Base-by-base conservation (phyloP, 2,329 filamentous ascomycete genomes). In the Teratosphaeria destructans region DNA sequence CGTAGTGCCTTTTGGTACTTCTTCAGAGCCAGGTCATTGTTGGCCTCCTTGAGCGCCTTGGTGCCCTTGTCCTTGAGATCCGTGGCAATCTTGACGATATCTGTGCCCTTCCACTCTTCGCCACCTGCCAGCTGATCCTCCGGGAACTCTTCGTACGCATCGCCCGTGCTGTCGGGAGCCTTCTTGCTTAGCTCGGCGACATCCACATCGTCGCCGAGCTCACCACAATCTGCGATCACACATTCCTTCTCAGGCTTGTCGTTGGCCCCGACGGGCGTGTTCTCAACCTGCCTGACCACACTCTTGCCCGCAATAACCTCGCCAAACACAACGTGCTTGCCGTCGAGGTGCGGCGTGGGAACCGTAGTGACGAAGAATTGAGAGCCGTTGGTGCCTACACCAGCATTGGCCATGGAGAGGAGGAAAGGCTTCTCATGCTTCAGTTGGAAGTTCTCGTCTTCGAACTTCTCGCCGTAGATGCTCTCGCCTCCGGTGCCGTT, bases 351-450 rank as follows among this genome's bases (percentile, higher is more conserved):
- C 55, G 91, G 92, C 14, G 94, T 97, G n/a, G 86, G 82, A 34
- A 96, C 90, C 16, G 94, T 97, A 55, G 94, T 99, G 69, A 97
- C 81, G 82, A 99, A 99, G 83, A 99, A 99, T 72, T 99, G 94
- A 56, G 89, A 95, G 71, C 94, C 94, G 74, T 99, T 99, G 74
- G 94, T 82, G 88, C 88, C 90, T 54, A 91, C 90, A 54, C 94
- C 94, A 65, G 94, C 93, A 73, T 99, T 99, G 70, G 94, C 94
- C 94, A 99, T 99, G 73, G 89, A 95, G 63, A 99, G 81, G 65
- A 97, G 79, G 79, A 96, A 96, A 1, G 94, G 92, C 69, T 87
- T 88, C 69, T 95, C 89, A 73, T 99, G 94, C 81, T 95, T 92
- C 72, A 87, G 78, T 58, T 89, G 83, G 72, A 99, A 97, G 75